Conservation (phyloP, 495 filamentous ascomycete genomes). For the Tuber melanosporum region DNA sequence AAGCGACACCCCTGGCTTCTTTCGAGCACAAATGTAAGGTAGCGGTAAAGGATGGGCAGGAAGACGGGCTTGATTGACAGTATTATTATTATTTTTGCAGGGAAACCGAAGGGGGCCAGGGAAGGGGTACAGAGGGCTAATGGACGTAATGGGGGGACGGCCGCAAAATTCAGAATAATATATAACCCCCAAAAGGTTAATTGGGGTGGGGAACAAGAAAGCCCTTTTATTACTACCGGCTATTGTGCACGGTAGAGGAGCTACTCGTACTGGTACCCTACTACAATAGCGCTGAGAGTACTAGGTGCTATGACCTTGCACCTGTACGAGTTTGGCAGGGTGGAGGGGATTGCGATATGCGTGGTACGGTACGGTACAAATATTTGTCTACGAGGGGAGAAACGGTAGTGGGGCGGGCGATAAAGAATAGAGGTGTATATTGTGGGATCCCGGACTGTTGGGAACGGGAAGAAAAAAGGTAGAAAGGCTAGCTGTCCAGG, state of each 20-base stretch:
- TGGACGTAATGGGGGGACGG: conserved; percentile 30
- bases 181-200: conserved; percentile 32
- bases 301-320: background rate
- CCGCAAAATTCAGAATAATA: conserved; percentile 35
- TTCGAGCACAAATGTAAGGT: conserved; percentile 33
- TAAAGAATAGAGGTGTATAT: conserved; percentile 23
- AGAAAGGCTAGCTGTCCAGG: conserved; percentile 16
- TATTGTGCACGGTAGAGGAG: background rate
- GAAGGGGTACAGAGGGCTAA: conserved; percentile 6
- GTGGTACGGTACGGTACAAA: background rate
- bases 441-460: conserved; percentile 28
- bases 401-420: conserved; percentile 4
- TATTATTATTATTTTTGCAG: conserved; percentile 27
- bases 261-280: background rate
- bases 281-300: background rate
- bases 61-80: conserved; percentile 39
- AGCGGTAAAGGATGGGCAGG: conserved; percentile 36
- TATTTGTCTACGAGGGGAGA: background rate
- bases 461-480: conserved; percentile 8
- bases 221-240: background rate
- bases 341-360: background rate
- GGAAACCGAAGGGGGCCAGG: conserved; percentile 11
- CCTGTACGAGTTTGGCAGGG: background rate
- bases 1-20: conserved; percentile 37
- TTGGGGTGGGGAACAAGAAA: conserved; percentile 30